phyloP scores from a whole-genome alignment of 192 early-diverging fungal genomes.

The Umbelopsis sp. region DNA sequence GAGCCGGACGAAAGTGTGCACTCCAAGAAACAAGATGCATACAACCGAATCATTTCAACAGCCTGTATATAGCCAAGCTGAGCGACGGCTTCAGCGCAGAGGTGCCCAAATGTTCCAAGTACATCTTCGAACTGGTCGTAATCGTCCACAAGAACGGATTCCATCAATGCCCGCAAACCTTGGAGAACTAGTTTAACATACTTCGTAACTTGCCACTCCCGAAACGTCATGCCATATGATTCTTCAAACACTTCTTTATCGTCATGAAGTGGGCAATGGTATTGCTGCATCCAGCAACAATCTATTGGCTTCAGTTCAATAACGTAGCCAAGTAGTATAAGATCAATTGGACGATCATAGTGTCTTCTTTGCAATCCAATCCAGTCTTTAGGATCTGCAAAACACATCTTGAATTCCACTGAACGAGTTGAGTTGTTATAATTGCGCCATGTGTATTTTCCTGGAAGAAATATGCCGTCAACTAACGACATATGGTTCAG shows the following conservation, averaged over 20 bases:
- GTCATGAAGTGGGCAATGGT: too few species aligned
- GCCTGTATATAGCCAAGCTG: neutral
- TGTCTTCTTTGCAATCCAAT: neutral
- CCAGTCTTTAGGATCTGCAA: neutral
- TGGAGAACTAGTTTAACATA: neutral
- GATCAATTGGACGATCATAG: neutral
- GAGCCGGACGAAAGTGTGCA: neutral
- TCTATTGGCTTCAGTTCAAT: neutral
- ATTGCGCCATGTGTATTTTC: neutral
- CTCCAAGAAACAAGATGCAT: neutral
- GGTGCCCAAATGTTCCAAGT: neutral
- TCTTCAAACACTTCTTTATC: neutral
- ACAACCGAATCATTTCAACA: neutral
- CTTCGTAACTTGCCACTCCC: neutral
- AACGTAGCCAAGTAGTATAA: neutral
- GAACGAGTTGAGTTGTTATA: neutral
- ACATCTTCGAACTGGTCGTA: neutral
- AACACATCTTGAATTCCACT: neutral
- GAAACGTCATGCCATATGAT: neutral
- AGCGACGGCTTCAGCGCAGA: neutral
- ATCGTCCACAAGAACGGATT: neutral
- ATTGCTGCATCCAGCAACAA: too few species aligned
- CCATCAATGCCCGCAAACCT: neutral
- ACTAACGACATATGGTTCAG: neutral
- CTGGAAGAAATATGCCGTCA: neutral